Conservation (phyloP, 345 rosid species). For the Ricinus communis region DNA sequence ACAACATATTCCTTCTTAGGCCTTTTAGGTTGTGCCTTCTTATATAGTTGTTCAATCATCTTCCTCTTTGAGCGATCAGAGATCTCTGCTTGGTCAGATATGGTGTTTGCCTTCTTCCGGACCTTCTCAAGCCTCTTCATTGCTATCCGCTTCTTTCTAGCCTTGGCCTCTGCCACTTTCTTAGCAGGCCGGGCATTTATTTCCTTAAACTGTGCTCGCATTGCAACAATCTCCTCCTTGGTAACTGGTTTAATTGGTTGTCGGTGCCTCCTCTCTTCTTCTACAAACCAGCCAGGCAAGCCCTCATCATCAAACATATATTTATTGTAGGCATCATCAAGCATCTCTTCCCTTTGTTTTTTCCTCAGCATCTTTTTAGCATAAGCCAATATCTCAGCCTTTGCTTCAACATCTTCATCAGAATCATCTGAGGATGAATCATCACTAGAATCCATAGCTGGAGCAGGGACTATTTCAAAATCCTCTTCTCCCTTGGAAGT, state of each 20-base stretch:
- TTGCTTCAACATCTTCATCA: constrained; percentile 52
- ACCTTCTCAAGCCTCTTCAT: constrained; percentile 78
- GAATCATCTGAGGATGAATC: constrained; percentile 78
- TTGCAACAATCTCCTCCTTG: constrained; percentile 80
- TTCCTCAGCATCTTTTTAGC: constrained; percentile 94
- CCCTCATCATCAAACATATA: constrained; percentile 77
- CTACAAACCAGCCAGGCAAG: constrained; percentile 81
- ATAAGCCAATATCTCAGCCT: constrained; percentile 86
- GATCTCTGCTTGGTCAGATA: constrained; percentile 75
- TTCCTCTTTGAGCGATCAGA: constrained; percentile 74
- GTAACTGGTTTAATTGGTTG: constrained; percentile 76
- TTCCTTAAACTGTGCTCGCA: constrained; percentile 87
- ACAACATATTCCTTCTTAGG: constrained; percentile 80
- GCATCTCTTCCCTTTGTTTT: constrained; percentile 75
- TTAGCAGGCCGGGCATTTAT: constrained; percentile 91
- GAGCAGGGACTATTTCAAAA: constrained; percentile 83
- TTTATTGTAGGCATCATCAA: constrained; percentile 81
- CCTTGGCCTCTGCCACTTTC: constrained; percentile 95
- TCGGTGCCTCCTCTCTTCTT: constrained; percentile 80
- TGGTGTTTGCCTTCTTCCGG: constrained; percentile 82
- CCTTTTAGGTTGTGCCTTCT: constrained; percentile 67
- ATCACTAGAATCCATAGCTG: constrained; percentile 70
- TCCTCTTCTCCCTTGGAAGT: constrained; percentile 47
- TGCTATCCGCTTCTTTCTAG: constrained; percentile 75
- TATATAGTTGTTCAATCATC: constrained; percentile 82